Evolutionary conservation across 23 red algal species (phyloP).

Genomic region (Gracilaria gracilis): DNA sequence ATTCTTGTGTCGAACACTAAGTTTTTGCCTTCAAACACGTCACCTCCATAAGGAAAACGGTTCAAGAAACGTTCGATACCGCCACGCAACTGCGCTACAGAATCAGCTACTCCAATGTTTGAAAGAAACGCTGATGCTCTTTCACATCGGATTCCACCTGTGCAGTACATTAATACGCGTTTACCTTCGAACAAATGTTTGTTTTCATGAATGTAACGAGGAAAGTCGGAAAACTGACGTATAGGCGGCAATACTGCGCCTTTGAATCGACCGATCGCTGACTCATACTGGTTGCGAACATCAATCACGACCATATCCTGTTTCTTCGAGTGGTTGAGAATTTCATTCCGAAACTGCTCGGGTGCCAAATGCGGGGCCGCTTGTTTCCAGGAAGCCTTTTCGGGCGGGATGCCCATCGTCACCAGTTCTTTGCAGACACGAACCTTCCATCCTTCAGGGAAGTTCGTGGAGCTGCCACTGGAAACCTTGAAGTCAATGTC

Average conservation of each 20-base stretch:
- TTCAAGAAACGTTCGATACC: conserved; percentile 66
- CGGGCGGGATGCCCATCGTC: conserved; percentile 20
- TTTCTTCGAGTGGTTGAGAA: not conserved
- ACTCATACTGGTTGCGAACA: conserved; percentile 67
- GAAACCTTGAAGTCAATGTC: conserved; percentile 66
- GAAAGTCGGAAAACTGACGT: conserved; percentile 69
- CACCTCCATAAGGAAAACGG: conserved; percentile 53
- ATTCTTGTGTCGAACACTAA: conserved; percentile 66
- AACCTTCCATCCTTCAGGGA: conserved; percentile 60
- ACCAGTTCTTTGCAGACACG: conserved; percentile 51
- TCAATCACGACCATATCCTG: conserved; percentile 36
- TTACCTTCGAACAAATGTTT: conserved; percentile 25
- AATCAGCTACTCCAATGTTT: conserved; percentile 14
- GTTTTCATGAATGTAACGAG: conserved; percentile 23
- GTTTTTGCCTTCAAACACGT: conserved; percentile 73
- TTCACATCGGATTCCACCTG: conserved; percentile 74
- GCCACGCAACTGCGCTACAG: conserved; percentile 52
- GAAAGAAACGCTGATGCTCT: conserved; percentile 39
- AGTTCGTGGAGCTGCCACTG: conserved; percentile 1
- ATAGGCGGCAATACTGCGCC: conserved; percentile 43
- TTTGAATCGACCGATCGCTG: conserved; percentile 63
- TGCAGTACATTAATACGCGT: conserved; percentile 75
- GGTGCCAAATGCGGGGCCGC: conserved; percentile 57
- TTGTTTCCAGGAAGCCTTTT: conserved; percentile 41
- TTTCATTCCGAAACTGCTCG: conserved; percentile 43